phyloP scores from a whole-genome alignment of 208 protist genomes.

The Acanthamoeba lenticulata region DNA sequence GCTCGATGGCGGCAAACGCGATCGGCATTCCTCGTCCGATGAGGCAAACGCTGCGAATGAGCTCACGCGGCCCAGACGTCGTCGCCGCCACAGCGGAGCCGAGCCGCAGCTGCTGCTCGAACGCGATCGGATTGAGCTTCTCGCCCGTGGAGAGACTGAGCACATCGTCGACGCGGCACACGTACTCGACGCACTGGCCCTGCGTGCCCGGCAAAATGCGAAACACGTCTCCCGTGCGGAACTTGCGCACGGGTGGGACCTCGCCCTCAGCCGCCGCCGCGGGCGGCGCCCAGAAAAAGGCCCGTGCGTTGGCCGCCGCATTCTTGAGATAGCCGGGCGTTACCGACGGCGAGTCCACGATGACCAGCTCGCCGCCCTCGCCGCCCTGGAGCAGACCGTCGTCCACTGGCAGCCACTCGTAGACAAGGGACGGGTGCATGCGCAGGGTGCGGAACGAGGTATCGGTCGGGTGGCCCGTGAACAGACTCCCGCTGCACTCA shows the following conservation, averaged over 20 bases:
- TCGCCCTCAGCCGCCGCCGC: not conserved
- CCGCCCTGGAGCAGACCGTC: not conserved
- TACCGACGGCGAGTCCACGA: slow-evolving; percentile 9
- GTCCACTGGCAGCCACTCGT: slow-evolving; percentile 53
- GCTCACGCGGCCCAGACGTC: not conserved
- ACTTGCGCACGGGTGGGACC: not conserved
- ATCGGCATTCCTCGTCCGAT: slow-evolving; percentile 34
- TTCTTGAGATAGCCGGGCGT: slow-evolving; percentile 60
- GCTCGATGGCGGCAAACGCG: slow-evolving; percentile 44
- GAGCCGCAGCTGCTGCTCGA: slow-evolving; percentile 25
- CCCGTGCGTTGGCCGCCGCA: not conserved
- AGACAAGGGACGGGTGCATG: slow-evolving; percentile 50
- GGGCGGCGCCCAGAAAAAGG: slow-evolving; percentile 31
- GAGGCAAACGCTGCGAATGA: not conserved
- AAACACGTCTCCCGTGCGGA: slow-evolving; percentile 63
- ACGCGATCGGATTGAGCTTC: slow-evolving; percentile 63
- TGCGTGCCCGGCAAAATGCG: not conserved
- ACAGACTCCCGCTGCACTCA: slow-evolving; percentile 56
- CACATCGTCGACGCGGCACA: slow-evolving; percentile 56
- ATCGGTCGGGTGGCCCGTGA: slow-evolving; percentile 47
- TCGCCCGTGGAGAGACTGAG: slow-evolving; percentile 63
- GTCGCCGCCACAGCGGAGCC: not conserved
- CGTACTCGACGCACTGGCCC: slow-evolving; percentile 36
- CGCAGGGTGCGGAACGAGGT: slow-evolving; percentile 39
- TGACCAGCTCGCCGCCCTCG: slow-evolving; percentile 42